These are phyloP conservation scores for Kodamaea suecica DNA, from an alignment of 1,139 yeast genomes.

Conservation along the genomic window DNA sequence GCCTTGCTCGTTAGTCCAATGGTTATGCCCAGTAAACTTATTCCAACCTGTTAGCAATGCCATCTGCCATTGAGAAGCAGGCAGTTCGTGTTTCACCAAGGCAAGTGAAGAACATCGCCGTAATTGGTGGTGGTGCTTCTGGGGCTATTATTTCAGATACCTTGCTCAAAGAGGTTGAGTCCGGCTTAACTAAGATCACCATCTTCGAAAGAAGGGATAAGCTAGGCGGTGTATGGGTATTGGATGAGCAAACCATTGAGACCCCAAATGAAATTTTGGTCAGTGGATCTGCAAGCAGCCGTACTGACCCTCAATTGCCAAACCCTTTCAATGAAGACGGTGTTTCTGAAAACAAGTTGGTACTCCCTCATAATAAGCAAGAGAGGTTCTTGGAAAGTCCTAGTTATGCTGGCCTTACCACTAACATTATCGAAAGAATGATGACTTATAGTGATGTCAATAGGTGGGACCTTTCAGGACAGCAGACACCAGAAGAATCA, in stretches of 20 bases:
- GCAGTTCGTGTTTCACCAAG: slow-evolving; percentile 11
- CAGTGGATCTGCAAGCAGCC: slow-evolving; percentile 20
- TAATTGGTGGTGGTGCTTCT: slow-evolving; percentile 54
- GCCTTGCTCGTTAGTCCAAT: no score
- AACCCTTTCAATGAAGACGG: slow-evolving; percentile 24
- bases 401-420: slow-evolving; percentile 34
- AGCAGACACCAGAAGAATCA: slow-evolving; percentile 21
- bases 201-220: slow-evolving; percentile 28
- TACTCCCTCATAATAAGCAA: slow-evolving; percentile 10
- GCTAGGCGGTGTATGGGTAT: slow-evolving; percentile 35
- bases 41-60: no score
- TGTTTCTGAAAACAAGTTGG: background rate
- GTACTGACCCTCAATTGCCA: slow-evolving; percentile 29
- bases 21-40: no score
- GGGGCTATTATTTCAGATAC: slow-evolving; percentile 45
- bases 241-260: slow-evolving; percentile 20
- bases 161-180: slow-evolving; percentile 28
- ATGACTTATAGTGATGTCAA: slow-evolving; percentile 44
- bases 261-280: slow-evolving; percentile 25
- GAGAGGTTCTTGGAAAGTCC: slow-evolving; percentile 36
- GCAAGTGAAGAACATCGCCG: slow-evolving; percentile 33
- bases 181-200: slow-evolving; percentile 17
- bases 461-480: slow-evolving; percentile 29
- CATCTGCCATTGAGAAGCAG: slow-evolving; percentile 5
- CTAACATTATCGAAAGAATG: slow-evolving; percentile 42